phyloP scores from a whole-genome alignment of 495 filamentous ascomycete species.

The Penicillium ochrochloron region DNA sequence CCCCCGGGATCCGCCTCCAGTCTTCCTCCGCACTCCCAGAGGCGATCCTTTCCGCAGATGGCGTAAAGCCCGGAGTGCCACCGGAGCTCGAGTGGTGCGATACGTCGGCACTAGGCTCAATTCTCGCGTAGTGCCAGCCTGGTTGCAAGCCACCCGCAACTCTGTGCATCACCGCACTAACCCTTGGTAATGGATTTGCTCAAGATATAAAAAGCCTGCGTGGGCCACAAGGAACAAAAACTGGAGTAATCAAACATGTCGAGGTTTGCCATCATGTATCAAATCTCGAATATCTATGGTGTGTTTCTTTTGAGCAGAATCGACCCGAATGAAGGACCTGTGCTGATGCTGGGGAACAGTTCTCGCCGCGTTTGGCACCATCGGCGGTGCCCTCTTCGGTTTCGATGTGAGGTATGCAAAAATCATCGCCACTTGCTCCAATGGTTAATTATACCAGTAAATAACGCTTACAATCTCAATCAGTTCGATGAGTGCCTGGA shows the following conservation, averaged over 20 bases:
- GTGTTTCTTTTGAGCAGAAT: slow-evolving; percentile 6
- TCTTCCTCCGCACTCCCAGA: slow-evolving; percentile 27
- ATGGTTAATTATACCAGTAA: too few relatives aligned
- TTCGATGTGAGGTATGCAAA: slow-evolving; percentile 47
- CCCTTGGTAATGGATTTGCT: slow-evolving; percentile 1
- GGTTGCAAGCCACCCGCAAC: slow-evolving; percentile 6
- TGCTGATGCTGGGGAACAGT: slow-evolving; percentile 27
- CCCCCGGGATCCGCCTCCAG: slow-evolving; percentile 24
- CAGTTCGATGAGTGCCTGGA: slow-evolving; percentile 71
- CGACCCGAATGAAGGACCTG: not conserved
- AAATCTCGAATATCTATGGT: slow-evolving; percentile 53
- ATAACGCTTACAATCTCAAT: not conserved
- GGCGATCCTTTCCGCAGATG: slow-evolving; percentile 29
- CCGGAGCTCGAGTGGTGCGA: slow-evolving; percentile 12
- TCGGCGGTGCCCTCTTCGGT: slow-evolving; percentile 50
- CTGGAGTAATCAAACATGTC: not conserved
- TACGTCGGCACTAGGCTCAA: not conserved
- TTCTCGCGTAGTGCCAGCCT: slow-evolving; percentile 5
- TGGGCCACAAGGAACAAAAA: not conserved
- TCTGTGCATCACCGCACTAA: slow-evolving; percentile 6
- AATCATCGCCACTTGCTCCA: not conserved
- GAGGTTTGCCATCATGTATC: slow-evolving; percentile 40
- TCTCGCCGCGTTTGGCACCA: slow-evolving; percentile 56
- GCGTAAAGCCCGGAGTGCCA: slow-evolving; percentile 10
- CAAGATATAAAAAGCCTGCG: slow-evolving; percentile 12